These are phyloP conservation scores for Auricularia heimuer DNA, from an alignment of 768 basidiomycete species.

Conservation along the genomic window DNA sequence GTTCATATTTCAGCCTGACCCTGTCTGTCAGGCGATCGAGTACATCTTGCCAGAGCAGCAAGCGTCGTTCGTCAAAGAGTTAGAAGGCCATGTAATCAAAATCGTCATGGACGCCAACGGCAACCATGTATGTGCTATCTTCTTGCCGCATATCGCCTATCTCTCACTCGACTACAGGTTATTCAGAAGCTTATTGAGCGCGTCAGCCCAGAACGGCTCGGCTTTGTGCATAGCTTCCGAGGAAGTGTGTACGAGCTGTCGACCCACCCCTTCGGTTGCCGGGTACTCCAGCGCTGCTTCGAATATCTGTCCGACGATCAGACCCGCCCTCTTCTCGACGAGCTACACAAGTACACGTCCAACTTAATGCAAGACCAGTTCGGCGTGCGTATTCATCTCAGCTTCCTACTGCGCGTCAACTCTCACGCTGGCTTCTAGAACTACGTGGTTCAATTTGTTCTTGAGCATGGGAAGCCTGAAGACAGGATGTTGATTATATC, in stretches of 20 bases:
- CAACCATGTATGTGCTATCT: constrained; percentile 63
- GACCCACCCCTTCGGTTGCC: constrained; percentile 87
- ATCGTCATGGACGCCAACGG: constrained; percentile 89
- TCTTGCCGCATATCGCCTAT: neutral
- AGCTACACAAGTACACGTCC: constrained; percentile 61
- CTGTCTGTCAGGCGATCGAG: constrained; percentile 62
- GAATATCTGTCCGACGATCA: constrained; percentile 68
- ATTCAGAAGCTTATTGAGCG: constrained; percentile 83
- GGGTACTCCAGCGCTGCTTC: constrained; percentile 88
- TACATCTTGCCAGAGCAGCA: constrained; percentile 72
- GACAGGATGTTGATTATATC: constrained; percentile 60
- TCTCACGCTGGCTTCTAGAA: constrained; percentile 40
- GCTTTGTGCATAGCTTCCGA: constrained; percentile 64
- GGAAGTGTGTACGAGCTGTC: constrained; percentile 74
- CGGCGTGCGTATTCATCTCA: constrained; percentile 45
- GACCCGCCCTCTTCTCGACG: constrained; percentile 66
- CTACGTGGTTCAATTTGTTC: constrained; percentile 90
- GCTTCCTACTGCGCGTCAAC: neutral
- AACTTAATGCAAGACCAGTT: constrained; percentile 85
- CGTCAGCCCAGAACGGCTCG: constrained; percentile 64
- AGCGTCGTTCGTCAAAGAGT: constrained; percentile 58
- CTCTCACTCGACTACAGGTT: constrained; percentile 35
- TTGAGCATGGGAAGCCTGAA: constrained; percentile 64
- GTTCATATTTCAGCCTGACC: no score
- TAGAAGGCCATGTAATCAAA: constrained; percentile 69